Conservation (phyloP, 2,329 filamentous ascomycete genomes). For the Zymoseptoria tritici region DNA sequence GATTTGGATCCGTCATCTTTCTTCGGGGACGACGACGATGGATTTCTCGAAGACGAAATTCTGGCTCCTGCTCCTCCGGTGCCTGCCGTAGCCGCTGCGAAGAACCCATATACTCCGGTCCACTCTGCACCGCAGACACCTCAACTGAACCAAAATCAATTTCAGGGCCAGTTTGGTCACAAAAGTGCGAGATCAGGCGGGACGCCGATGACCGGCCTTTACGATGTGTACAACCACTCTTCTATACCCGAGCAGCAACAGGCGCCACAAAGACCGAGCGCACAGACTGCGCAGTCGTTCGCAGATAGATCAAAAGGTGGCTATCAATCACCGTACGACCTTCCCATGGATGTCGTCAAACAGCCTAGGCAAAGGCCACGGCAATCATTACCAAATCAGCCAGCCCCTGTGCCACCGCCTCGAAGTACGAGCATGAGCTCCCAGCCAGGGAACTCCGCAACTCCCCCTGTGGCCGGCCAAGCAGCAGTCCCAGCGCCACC, state of each 20-base stretch:
- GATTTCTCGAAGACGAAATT: slow-evolving; percentile 64
- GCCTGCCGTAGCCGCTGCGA: slow-evolving; percentile 8
- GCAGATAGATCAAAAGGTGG: slow-evolving; percentile 83
- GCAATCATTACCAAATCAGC: slow-evolving; percentile 31
- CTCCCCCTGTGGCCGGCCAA: slow-evolving; percentile 35
- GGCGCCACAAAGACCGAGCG: slow-evolving; percentile 43
- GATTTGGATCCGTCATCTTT: slow-evolving; percentile 57
- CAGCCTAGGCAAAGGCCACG: slow-evolving; percentile 51
- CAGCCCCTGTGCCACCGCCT: slow-evolving; percentile 45
- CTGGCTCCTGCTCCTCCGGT: slow-evolving; percentile 6
- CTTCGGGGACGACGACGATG: slow-evolving; percentile 77
- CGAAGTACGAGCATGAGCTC: slow-evolving; percentile 50
- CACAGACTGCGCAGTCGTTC: slow-evolving; percentile 62
- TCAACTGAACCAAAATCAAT: slow-evolving; percentile 12
- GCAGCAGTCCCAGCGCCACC: slow-evolving; percentile 9
- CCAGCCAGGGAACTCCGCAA: slow-evolving; percentile 17
- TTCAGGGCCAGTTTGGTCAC: slow-evolving; percentile 9
- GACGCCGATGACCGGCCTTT: slow-evolving; percentile 28
- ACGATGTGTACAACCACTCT: slow-evolving; percentile 25
- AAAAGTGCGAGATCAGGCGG: slow-evolving; percentile 24
- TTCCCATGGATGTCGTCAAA: slow-evolving; percentile 80
- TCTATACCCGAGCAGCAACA: slow-evolving; percentile 12
- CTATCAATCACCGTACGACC: slow-evolving; percentile 89
- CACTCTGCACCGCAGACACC: slow-evolving; percentile 6
- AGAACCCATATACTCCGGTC: slow-evolving; percentile 12